Conservation (phyloP, 768 basidiomycete genomes). For the Mycena floridula region DNA sequence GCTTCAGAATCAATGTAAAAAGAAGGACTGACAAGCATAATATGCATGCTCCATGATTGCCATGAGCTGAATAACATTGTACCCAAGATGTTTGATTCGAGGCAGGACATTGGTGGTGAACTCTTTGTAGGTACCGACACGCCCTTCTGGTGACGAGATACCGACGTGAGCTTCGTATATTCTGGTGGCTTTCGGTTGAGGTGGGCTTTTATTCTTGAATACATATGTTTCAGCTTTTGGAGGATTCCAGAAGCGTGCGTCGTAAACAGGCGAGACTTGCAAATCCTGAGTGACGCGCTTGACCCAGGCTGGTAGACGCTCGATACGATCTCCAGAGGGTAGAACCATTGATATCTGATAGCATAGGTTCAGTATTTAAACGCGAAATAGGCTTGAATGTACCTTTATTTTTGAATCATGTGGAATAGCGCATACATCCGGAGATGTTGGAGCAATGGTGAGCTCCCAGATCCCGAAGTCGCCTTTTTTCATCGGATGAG, state of each 20-base stretch:
- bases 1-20: background rate
- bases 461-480: slow-evolving; percentile 90
- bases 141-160: slow-evolving; percentile 81
- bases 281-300: slow-evolving; percentile 94
- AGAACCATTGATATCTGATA: slow-evolving; percentile 84
- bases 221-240: slow-evolving; percentile 61
- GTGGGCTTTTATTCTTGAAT: slow-evolving; percentile 76
- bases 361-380: slow-evolving; percentile 1
- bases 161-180: slow-evolving; percentile 99
- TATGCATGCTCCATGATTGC: slow-evolving; percentile 98
- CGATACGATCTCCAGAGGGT: slow-evolving; percentile 75
- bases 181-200: slow-evolving; percentile 57
- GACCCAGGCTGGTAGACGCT: slow-evolving; percentile 93
- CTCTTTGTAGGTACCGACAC: slow-evolving; percentile 94
- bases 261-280: slow-evolving; percentile 82
- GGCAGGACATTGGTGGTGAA: slow-evolving; percentile 83
- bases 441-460: slow-evolving; percentile 55
- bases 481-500: slow-evolving; percentile 83
- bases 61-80: slow-evolving; percentile 98
- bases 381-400: slow-evolving; percentile 9
- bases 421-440: slow-evolving; percentile 76
- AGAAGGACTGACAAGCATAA: slow-evolving; percentile 74
- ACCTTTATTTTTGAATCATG: slow-evolving; percentile 97
- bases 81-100: slow-evolving; percentile 86
- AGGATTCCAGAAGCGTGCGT: slow-evolving; percentile 99